Conservation (phyloP, 2,329 filamentous ascomycete genomes). For the Colletotrichum tropicicola region DNA sequence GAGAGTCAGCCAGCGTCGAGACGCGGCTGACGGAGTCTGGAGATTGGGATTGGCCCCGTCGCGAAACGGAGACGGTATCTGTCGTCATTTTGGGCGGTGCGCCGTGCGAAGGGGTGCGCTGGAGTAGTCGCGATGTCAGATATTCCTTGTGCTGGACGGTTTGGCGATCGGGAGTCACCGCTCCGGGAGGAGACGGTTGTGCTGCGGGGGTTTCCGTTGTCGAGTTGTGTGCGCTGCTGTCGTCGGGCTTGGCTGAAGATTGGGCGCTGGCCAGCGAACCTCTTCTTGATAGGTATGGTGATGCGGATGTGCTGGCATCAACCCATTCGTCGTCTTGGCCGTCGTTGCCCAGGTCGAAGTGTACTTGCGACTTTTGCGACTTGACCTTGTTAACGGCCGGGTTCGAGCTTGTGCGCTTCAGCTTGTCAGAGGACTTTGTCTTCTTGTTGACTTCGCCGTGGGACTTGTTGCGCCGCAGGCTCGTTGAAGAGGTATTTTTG, state of each 20-base stretch:
- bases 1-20: constrained; percentile 45
- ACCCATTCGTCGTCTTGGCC: constrained; percentile 70
- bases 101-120: constrained; percentile 69
- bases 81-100: constrained; percentile 72
- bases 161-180: constrained; percentile 47
- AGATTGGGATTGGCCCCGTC: constrained; percentile 37
- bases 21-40: constrained; percentile 48
- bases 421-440: constrained; percentile 58
- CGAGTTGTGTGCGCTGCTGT: constrained; percentile 37
- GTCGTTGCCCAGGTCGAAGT: constrained; percentile 70
- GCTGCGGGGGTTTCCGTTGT: constrained; percentile 33
- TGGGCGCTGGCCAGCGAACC: constrained; percentile 48
- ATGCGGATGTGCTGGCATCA: constrained; percentile 71
- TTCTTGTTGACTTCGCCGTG: constrained; percentile 64
- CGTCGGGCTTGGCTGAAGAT: constrained; percentile 51
- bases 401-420: constrained; percentile 63
- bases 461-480: constrained; percentile 68
- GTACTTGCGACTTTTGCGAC: constrained; percentile 60
- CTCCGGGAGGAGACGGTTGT: constrained; percentile 26
- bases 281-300: constrained; percentile 63
- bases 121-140: constrained; percentile 73
- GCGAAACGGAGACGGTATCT: constrained; percentile 61
- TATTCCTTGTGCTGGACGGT: constrained; percentile 67
- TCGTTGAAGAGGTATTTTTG: constrained; percentile 64
- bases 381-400: constrained; percentile 56